phyloP scores from a whole-genome alignment of 257 asterid genomes.

The Jacaranda mimosifolia region DNA sequence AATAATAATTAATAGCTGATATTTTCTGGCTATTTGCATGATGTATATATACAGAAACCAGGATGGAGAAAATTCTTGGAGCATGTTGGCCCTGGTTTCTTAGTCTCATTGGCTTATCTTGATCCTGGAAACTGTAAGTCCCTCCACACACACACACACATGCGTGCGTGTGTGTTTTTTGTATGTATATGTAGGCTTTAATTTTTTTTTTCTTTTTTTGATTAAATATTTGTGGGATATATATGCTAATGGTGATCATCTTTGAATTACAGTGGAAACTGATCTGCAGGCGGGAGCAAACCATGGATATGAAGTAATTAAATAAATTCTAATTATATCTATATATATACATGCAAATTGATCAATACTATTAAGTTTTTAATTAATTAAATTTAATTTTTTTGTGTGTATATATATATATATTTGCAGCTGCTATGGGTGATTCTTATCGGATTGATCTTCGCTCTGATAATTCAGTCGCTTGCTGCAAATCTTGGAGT shows the following conservation, averaged over 20 bases:
- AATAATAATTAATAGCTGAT: background rate
- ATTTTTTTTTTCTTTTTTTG: background rate
- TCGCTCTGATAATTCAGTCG: conserved; percentile 90
- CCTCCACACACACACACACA: background rate
- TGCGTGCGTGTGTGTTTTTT: background rate
- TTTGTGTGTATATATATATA: background rate
- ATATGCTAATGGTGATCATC: background rate
- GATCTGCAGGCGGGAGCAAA: conserved; percentile 95
- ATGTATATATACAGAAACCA: conserved; percentile 56
- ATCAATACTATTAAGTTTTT: background rate
- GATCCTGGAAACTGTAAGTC: conserved; percentile 91
- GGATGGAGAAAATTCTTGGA: conserved; percentile 82
- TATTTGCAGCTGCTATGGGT: conserved; percentile 85
- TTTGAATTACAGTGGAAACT: conserved; percentile 73
- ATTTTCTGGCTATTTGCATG: background rate
- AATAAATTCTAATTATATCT: background rate
- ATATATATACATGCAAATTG: background rate
- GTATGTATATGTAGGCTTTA: too few species aligned
- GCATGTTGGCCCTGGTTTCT: conserved; percentile 89
- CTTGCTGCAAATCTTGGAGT: conserved; percentile 98
- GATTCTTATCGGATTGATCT: conserved; percentile 82
- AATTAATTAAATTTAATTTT: background rate
- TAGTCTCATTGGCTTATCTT: conserved; percentile 91
- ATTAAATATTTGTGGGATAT: background rate
- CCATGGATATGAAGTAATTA: conserved; percentile 77